These are phyloP conservation scores for Rhizoclosmatium hyalinum DNA, from an alignment of 371 early-diverging fungal genomes.

Conservation along the genomic window DNA sequence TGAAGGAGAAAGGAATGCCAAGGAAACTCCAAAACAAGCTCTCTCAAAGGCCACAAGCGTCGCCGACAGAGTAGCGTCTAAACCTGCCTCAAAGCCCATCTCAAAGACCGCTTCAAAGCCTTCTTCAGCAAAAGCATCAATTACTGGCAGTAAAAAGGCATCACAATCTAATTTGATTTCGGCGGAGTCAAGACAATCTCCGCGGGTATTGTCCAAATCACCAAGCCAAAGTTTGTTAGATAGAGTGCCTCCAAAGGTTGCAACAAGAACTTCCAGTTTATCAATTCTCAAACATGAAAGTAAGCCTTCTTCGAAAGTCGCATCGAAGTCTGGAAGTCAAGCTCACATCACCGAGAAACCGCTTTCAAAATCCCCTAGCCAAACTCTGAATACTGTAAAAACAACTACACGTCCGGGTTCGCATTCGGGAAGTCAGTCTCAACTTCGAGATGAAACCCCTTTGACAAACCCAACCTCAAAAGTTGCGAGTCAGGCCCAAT, in stretches of 20 bases:
- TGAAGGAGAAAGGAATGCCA: neutral
- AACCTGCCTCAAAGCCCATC: constrained; percentile 1
- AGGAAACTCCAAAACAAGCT: neutral
- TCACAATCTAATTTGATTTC: no score
- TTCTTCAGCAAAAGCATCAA: neutral
- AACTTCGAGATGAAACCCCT: neutral
- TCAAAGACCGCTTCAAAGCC: constrained; percentile 6
- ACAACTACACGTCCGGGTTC: neutral
- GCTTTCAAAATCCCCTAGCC: constrained; percentile 1
- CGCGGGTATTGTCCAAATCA: no score
- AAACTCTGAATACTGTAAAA: neutral
- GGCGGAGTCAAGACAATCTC: no score
- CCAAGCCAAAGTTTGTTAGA: no score
- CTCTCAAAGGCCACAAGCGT: neutral
- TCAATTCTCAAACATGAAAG: no score
- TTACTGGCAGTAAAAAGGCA: no score
- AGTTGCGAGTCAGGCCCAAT: neutral
- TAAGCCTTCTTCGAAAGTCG: neutral
- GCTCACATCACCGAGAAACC: neutral
- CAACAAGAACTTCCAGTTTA: no score
- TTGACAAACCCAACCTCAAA: neutral
- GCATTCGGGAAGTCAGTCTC: neutral
- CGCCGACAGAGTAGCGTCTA: neutral
- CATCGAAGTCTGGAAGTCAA: constrained; percentile 3
- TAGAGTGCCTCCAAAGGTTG: no score